A percentile compares a stretch with the other conserved stretches of the same genome.
Evolutionary conservation across 257 asterid genomes (phyloP).

Genomic region (Scutellaria minor): DNA sequence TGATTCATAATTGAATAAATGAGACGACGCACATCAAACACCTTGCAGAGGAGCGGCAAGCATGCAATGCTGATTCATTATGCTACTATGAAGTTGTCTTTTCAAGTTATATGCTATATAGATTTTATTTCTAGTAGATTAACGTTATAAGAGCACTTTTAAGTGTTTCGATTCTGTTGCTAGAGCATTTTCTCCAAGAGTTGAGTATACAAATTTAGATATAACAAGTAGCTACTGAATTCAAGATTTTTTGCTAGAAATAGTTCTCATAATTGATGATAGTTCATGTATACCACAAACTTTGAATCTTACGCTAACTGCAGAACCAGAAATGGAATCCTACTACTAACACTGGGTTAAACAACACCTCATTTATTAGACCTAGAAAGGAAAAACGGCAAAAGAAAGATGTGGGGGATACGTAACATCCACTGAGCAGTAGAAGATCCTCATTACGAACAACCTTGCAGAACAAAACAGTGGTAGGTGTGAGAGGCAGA

Average conservation of each 20-base stretch:
- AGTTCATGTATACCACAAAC: conserved; percentile 36
- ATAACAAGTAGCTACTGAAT: neutral
- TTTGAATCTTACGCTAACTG: neutral
- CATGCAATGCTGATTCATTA: no score
- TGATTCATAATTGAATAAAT: no score
- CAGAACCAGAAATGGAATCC: neutral
- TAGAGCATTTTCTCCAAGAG: no score
- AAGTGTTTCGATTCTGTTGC: no score
- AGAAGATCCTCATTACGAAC: conserved; percentile 31
- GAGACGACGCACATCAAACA: no score
- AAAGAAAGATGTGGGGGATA: neutral
- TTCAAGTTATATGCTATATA: no score
- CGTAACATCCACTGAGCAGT: conserved; percentile 26
- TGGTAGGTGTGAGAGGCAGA: neutral
- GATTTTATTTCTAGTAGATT: no score
- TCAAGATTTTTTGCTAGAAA: neutral
- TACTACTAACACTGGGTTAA: conserved; percentile 35
- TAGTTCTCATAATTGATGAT: conserved; percentile 13
- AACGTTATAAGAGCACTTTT: no score
- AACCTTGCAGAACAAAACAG: conserved; percentile 32
- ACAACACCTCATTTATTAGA: conserved; percentile 38
- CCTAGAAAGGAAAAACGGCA: conserved; percentile 13
- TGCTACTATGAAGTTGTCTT: no score
- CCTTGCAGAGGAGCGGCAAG: no score
- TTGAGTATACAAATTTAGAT: no score